Evolutionary conservation across 176 grass and related monocot species (phyloP).

Genomic region (Musa itinerans): DNA sequence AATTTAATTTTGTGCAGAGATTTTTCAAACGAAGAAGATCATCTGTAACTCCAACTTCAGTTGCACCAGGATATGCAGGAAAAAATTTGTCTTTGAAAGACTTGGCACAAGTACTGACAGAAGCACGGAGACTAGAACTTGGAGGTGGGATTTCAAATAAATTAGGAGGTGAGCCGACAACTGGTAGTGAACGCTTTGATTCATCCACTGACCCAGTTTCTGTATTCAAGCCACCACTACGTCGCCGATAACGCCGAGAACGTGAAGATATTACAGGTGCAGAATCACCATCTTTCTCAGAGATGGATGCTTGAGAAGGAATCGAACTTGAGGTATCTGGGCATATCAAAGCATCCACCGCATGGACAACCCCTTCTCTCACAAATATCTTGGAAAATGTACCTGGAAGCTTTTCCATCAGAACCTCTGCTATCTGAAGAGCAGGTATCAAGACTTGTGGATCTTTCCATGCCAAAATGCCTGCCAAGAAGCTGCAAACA

Average conservation of each 20-base stretch:
- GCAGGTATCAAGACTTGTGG: slow-evolving; percentile 72
- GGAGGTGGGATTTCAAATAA: slow-evolving; percentile 29
- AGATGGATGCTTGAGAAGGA: slow-evolving; percentile 29
- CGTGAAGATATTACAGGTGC: slow-evolving; percentile 39
- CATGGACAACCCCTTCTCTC: slow-evolving; percentile 91
- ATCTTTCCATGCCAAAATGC: slow-evolving; percentile 86
- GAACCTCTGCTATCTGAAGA: slow-evolving; percentile 74
- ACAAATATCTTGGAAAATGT: slow-evolving; percentile 86
- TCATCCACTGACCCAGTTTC: slow-evolving; percentile 43
- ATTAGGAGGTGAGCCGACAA: slow-evolving; percentile 20
- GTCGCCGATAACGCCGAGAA: slow-evolving; percentile 50
- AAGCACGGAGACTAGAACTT: slow-evolving; percentile 40
- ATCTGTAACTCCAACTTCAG: slow-evolving; percentile 60
- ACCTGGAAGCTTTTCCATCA: slow-evolving; percentile 80
- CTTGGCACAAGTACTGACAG: slow-evolving; percentile 61
- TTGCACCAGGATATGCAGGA: slow-evolving; percentile 39
- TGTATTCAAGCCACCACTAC: slow-evolving; percentile 25
- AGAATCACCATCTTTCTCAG: slow-evolving; percentile 36
- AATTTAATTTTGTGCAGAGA: slow-evolving; percentile 67
- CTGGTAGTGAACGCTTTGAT: slow-evolving; percentile 36
- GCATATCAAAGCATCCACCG: slow-evolving; percentile 61
- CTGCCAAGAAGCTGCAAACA: slow-evolving; percentile 68
- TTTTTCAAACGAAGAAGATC: slow-evolving; percentile 51
- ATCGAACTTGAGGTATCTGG: slow-evolving; percentile 29
- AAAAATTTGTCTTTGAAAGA: slow-evolving; percentile 81